phyloP scores from a whole-genome alignment of 306 rosid species.

The Rosa rugosa region DNA sequence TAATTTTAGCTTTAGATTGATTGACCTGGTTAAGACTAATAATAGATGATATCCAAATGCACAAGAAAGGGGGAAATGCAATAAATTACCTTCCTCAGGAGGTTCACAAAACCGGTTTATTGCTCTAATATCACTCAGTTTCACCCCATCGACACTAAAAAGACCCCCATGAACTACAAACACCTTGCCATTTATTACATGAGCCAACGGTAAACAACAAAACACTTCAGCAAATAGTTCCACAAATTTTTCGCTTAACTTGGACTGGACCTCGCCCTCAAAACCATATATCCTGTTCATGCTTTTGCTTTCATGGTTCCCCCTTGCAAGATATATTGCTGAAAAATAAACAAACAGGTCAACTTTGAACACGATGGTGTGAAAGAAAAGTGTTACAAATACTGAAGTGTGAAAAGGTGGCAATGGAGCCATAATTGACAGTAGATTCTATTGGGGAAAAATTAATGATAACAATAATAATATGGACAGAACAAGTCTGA shows the following conservation, averaged over 20 bases:
- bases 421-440: constrained; percentile 3
- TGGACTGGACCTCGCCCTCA: constrained; percentile 96
- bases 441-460: background rate
- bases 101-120: constrained; percentile 99
- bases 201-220: constrained; percentile 91
- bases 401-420: background rate
- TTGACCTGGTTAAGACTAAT: constrained; percentile 14
- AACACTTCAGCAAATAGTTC: constrained; percentile 97
- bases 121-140: constrained; percentile 74
- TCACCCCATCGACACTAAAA: constrained; percentile 96
- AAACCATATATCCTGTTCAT: constrained; percentile 99
- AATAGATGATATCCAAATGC: constrained; percentile 13
- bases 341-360: constrained; percentile 36
- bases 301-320: constrained; percentile 99
- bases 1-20: constrained; percentile 11
- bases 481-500: background rate
- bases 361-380: background rate
- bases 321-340: constrained; percentile 93
- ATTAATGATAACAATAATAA: background rate
- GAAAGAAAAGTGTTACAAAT: background rate
- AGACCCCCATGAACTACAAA: constrained; percentile 99
- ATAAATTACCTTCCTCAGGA: constrained; percentile 81
- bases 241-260: constrained; percentile 81
- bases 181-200: constrained; percentile 79
- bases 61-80: background rate